These are phyloP conservation scores for Parastagonospora nodorum DNA, from an alignment of 2,329 filamentous ascomycete species.

Conservation along the genomic window DNA sequence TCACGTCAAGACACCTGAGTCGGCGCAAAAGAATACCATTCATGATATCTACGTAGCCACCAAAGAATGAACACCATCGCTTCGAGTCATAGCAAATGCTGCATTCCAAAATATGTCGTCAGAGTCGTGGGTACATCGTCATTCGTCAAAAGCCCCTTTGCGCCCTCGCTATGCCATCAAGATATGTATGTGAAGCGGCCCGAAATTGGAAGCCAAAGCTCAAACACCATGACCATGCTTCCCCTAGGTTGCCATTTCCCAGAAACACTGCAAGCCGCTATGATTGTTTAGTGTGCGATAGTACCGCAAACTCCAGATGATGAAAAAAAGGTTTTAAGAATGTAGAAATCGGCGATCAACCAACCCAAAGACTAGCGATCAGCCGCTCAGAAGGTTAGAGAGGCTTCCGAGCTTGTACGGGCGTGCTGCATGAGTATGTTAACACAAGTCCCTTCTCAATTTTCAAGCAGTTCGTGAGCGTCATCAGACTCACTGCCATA, in stretches of 20 bases:
- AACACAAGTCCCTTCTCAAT: constrained; percentile 12
- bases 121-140: not conserved
- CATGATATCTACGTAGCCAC: not conserved
- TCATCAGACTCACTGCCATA: constrained; percentile 46
- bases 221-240: constrained; percentile 2
- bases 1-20: not conserved
- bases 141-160: constrained; percentile 10
- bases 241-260: not conserved
- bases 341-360: too few species aligned
- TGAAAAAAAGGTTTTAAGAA: not conserved
- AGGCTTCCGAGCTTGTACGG: not conserved
- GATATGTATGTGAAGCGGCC: constrained; percentile 9
- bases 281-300: not conserved
- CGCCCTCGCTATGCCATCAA: constrained; percentile 26
- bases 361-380: too few species aligned
- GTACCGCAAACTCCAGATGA: not conserved
- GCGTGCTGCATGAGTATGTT: not conserved
- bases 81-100: not conserved
- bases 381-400: too few species aligned
- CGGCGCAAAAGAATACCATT: not conserved
- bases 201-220: not conserved
- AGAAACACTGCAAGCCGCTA: not conserved
- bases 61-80: not conserved
- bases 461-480: constrained; percentile 28
- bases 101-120: not conserved